Evolutionary conservation across 108 stramenopile species (phyloP).

Genomic region (Chaetoceros muelleri): DNA sequence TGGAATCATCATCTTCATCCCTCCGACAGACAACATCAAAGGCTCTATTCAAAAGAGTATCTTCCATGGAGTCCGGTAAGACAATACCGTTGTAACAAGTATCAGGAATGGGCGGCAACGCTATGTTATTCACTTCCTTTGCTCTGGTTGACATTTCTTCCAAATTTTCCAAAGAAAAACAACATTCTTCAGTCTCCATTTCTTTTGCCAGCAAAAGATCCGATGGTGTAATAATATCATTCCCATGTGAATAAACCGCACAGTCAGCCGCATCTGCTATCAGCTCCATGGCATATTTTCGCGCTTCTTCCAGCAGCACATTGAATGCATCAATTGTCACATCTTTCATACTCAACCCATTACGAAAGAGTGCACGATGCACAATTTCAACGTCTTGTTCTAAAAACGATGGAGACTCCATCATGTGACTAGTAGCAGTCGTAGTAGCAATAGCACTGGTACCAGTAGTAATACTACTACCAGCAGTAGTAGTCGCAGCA

Average conservation of each 20-base stretch:
- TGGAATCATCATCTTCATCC: not conserved
- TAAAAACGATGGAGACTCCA: conserved; percentile 10
- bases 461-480: not conserved
- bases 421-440: not conserved
- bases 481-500: not conserved
- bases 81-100: conserved; percentile 64
- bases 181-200: conserved; percentile 36
- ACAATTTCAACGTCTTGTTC: conserved; percentile 57
- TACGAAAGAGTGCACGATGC: conserved; percentile 37
- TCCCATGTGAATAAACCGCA: conserved; percentile 39
- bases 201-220: conserved; percentile 41
- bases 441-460: not conserved
- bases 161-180: conserved; percentile 1
- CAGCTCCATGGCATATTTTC: conserved; percentile 61
- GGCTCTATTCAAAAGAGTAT: conserved; percentile 62
- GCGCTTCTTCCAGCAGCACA: conserved; percentile 66
- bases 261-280: conserved; percentile 71
- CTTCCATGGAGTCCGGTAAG: conserved; percentile 45
- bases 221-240: conserved; percentile 26
- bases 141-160: conserved; percentile 51
- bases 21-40: conserved; percentile 70
- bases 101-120: conserved; percentile 62
- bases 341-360: conserved; percentile 41
- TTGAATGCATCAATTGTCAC: conserved; percentile 66
- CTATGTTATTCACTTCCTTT: conserved; percentile 45